Conservation (phyloP, 768 basidiomycete genomes). For the Cystofilobasidium ferigula region DNA sequence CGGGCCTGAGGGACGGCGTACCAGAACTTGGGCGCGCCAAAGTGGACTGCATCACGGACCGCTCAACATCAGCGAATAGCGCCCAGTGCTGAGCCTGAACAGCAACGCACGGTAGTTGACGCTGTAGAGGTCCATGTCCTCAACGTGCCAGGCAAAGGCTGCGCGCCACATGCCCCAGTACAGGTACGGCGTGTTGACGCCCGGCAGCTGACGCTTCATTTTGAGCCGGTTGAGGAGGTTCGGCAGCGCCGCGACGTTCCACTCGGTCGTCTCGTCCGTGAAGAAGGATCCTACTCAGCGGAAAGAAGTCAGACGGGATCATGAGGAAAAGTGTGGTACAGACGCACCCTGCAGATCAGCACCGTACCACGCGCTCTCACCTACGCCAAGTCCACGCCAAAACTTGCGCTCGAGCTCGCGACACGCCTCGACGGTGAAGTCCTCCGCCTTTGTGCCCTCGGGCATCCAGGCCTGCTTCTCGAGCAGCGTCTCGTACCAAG, state of each 20-base stretch:
- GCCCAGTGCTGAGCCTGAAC: background rate
- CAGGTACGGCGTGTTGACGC: constrained; percentile 67
- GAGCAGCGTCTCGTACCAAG: constrained; percentile 13
- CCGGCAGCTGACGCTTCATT: constrained; percentile 63
- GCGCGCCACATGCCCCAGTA: constrained; percentile 87
- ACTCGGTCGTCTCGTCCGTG: constrained; percentile 63
- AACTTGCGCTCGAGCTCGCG: constrained; percentile 73
- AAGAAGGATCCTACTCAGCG: constrained; percentile 39
- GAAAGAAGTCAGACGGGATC: constrained; percentile 30
- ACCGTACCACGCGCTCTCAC: constrained; percentile 92
- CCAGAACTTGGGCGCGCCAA: constrained; percentile 91
- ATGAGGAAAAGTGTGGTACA: constrained; percentile 32
- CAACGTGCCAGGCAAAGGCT: constrained; percentile 98
- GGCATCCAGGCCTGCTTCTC: constrained; percentile 13
- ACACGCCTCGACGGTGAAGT: constrained; percentile 84
- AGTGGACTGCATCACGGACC: constrained; percentile 49
- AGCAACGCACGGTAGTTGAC: constrained; percentile 69
- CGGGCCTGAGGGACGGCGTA: constrained; percentile 86
- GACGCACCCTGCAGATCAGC: constrained; percentile 79
- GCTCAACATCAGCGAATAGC: background rate
- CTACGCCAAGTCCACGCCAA: constrained; percentile 83
- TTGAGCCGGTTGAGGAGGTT: constrained; percentile 70
- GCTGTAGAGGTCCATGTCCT: constrained; percentile 91
- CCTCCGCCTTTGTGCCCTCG: constrained; percentile 37
- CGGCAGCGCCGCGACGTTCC: constrained; percentile 90